Percentiles rank a stretch among this genome's conserved stretches.
Evolutionary conservation across 768 basidiomycete species (phyloP).

Genomic region (Hericium coralloides): DNA sequence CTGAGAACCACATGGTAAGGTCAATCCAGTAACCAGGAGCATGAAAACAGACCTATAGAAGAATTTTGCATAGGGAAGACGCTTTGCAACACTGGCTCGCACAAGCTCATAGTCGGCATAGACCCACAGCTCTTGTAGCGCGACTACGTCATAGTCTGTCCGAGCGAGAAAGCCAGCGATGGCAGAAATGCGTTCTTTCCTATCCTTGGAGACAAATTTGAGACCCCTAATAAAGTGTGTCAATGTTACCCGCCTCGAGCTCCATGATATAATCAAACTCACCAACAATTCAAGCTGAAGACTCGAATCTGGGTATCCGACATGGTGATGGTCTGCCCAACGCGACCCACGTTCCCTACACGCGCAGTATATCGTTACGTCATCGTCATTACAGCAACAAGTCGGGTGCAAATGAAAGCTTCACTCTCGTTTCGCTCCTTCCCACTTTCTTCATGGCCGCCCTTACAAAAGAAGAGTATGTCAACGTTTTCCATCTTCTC

Average conservation of each 20-base stretch:
- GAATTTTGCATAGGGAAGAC: conserved; percentile 67
- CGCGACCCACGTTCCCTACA: background rate
- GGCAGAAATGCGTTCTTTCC: conserved; percentile 59
- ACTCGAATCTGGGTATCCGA: conserved; percentile 43
- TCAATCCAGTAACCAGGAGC: background rate
- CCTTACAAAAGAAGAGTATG: conserved; percentile 15
- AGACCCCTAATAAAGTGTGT: conserved; percentile 55
- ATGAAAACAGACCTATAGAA: conserved; percentile 55
- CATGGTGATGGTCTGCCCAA: conserved; percentile 14
- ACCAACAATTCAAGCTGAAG: conserved; percentile 79
- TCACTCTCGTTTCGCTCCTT: background rate
- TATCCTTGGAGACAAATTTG: conserved; percentile 73
- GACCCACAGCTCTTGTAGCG: conserved; percentile 87
- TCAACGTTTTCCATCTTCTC: background rate
- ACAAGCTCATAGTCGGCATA: conserved; percentile 70
- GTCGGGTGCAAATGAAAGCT: background rate
- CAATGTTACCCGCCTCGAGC: background rate
- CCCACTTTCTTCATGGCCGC: conserved; percentile 18
- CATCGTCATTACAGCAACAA: too few species aligned
- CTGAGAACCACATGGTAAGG: conserved; percentile 27
- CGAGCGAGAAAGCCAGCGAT: conserved; percentile 60
- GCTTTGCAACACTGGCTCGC: conserved; percentile 40
- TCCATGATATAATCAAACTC: conserved; percentile 6
- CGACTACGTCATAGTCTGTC: conserved; percentile 67
- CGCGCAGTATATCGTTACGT: background rate